These are phyloP conservation scores for Peterozyma xylosa DNA, from an alignment of 805 yeast genomes.

Conservation along the genomic window DNA sequence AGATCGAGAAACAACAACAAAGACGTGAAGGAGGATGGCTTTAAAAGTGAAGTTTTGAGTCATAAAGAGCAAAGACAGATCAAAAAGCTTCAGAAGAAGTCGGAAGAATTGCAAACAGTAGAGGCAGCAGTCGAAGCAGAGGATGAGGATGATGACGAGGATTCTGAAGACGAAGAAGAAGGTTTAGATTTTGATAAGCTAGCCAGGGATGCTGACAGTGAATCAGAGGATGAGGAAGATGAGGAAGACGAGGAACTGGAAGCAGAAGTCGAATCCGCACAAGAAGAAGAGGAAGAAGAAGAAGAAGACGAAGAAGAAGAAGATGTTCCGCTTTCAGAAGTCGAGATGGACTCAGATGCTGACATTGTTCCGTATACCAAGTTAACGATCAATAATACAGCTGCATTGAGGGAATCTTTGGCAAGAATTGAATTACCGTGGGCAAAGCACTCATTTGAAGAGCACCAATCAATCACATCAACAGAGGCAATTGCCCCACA, in stretches of 20 bases:
- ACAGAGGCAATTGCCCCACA: constrained; percentile 51
- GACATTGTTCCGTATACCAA: constrained; percentile 91
- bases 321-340: constrained; percentile 85
- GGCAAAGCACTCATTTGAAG: constrained; percentile 65
- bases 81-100: constrained; percentile 37
- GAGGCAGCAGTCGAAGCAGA: constrained; percentile 26
- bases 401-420: constrained; percentile 70
- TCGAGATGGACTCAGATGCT: constrained; percentile 88
- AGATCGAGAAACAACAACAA: constrained; percentile 4
- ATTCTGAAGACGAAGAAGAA: constrained; percentile 22
- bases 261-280: constrained; percentile 32
- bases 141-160: constrained; percentile 26
- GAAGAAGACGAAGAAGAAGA: constrained; percentile 66
- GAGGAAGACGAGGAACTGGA: constrained; percentile 23
- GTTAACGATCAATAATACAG: constrained; percentile 76
- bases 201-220: constrained; percentile 24
- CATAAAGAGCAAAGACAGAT: constrained; percentile 57
- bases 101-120: constrained; percentile 27
- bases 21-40: constrained; percentile 20
- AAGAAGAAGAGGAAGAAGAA: constrained; percentile 44
- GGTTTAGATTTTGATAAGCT: constrained; percentile 17
- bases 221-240: constrained; percentile 14
- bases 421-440: constrained; percentile 62
- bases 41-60: constrained; percentile 44
- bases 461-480: constrained; percentile 72